These are phyloP conservation scores for Rhizopus sp. DNA, from an alignment of 371 early-diverging fungal species.

Conservation along the genomic window DNA sequence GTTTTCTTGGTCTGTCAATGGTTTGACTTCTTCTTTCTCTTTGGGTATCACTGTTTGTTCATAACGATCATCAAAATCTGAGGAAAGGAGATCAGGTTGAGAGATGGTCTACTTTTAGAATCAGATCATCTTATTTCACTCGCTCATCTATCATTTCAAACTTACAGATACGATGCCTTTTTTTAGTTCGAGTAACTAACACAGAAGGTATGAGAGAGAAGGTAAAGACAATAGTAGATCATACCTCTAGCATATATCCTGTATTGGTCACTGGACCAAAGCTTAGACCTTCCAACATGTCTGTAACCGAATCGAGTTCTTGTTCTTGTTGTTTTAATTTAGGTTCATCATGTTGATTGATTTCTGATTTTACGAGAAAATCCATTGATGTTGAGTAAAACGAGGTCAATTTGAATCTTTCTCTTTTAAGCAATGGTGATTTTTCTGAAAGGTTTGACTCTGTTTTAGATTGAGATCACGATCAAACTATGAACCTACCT, in stretches of 20 bases:
- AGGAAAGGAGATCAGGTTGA: background rate
- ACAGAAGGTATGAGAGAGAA: background rate
- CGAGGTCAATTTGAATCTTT: background rate
- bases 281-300: background rate
- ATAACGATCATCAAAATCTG: slow-evolving; percentile 12
- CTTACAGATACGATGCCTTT: background rate
- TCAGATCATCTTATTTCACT: background rate
- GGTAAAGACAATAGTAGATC: too few relatives aligned
- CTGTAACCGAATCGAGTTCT: background rate
- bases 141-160: background rate
- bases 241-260: too few relatives aligned
- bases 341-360: background rate
- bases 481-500: background rate
- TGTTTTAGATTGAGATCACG: background rate
- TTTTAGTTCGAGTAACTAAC: background rate
- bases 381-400: background rate
- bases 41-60: slow-evolving; percentile 1
- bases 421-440: background rate
- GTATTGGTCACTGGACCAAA: background rate
- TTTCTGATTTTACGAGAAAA: background rate
- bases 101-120: background rate
- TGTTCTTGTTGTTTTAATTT: background rate
- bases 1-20: slow-evolving; percentile 41
- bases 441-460: background rate
- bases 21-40: slow-evolving; percentile 13